A percentile compares a stretch with the other conserved stretches of the same genome.
Evolutionary conservation across 2,329 filamentous ascomycete genomes (phyloP).

Genomic region (Fonsecaea nubica): DNA sequence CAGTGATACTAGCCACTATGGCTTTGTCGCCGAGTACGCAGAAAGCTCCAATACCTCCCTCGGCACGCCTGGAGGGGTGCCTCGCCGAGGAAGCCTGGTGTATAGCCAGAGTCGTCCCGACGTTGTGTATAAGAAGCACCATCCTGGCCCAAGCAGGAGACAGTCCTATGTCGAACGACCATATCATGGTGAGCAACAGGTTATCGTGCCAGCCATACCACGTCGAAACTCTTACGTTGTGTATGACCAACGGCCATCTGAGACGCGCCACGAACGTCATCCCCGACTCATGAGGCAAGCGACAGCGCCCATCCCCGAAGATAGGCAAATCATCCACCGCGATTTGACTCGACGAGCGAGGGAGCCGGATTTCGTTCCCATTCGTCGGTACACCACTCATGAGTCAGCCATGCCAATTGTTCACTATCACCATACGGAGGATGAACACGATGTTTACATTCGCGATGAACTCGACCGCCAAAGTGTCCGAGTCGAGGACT

Average conservation of each 20-base stretch:
- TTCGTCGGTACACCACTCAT: conserved; percentile 17
- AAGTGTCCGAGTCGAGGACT: conserved; percentile 25
- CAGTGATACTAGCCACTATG: conserved; percentile 34
- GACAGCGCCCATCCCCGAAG: conserved; percentile 28
- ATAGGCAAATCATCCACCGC: conserved; percentile 27
- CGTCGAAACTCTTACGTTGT: conserved; percentile 18
- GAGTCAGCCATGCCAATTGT: conserved; percentile 21
- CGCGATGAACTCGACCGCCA: conserved; percentile 26
- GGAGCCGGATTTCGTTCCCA: conserved; percentile 20
- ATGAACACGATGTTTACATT: conserved; percentile 25
- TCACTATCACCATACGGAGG: conserved; percentile 15
- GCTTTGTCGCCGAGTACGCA: conserved; percentile 27
- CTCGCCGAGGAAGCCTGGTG: conserved; percentile 34
- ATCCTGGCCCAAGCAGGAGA: conserved; percentile 25
- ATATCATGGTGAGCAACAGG: conserved; percentile 28
- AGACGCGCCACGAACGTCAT: conserved; percentile 27
- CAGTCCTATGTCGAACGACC: conserved; percentile 28
- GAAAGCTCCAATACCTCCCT: conserved; percentile 35
- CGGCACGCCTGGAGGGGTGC: conserved; percentile 27
- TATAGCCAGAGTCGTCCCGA: conserved; percentile 21
- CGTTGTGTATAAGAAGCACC: conserved; percentile 32
- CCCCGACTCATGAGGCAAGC: conserved; percentile 23
- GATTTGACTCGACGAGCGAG: conserved; percentile 5
- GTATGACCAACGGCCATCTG: conserved; percentile 24
- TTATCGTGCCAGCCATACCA: conserved; percentile 19